A percentile compares a stretch with the other conserved stretches of the same genome.
Evolutionary conservation across 1,139 yeast species (phyloP).

Genomic region (Suhomyces yuchorum): DNA sequence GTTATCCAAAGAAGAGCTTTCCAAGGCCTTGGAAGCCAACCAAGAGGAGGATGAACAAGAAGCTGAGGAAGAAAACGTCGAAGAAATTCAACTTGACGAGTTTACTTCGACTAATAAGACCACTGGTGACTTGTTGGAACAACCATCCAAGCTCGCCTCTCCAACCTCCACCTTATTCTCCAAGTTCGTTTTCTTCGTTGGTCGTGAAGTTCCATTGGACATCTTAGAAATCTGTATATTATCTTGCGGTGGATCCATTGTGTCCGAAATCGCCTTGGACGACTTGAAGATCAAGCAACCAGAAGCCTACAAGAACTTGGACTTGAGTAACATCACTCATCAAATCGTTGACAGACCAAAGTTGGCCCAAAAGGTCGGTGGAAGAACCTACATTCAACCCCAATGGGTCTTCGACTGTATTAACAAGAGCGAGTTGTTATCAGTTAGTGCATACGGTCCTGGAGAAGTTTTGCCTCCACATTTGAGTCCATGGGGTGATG

Average conservation of each 20-base stretch:
- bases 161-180: slow-evolving; percentile 67
- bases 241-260: slow-evolving; percentile 83
- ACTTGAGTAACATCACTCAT: slow-evolving; percentile 77
- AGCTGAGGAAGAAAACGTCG: slow-evolving; percentile 44
- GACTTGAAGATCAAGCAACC: slow-evolving; percentile 55
- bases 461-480: slow-evolving; percentile 97
- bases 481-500: slow-evolving; percentile 98
- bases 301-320: slow-evolving; percentile 48
- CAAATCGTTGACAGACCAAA: slow-evolving; percentile 94
- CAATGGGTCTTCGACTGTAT: slow-evolving; percentile 97
- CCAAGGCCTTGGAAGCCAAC: slow-evolving; percentile 56
- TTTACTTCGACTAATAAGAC: slow-evolving; percentile 65
- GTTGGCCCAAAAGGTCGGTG: slow-evolving; percentile 73
- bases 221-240: slow-evolving; percentile 84
- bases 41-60: slow-evolving; percentile 39
- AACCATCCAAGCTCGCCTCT: slow-evolving; percentile 69
- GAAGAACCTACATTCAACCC: slow-evolving; percentile 93
- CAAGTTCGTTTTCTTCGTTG: slow-evolving; percentile 78
- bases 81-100: slow-evolving; percentile 59
- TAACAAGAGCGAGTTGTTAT: slow-evolving; percentile 71
- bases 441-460: slow-evolving; percentile 83
- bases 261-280: slow-evolving; percentile 87
- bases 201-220: slow-evolving; percentile 95
- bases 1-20: slow-evolving; percentile 47
- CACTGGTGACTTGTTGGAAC: slow-evolving; percentile 75